phyloP scores from a whole-genome alignment of 108 stramenopile genomes.

The Parmales sp. region DNA sequence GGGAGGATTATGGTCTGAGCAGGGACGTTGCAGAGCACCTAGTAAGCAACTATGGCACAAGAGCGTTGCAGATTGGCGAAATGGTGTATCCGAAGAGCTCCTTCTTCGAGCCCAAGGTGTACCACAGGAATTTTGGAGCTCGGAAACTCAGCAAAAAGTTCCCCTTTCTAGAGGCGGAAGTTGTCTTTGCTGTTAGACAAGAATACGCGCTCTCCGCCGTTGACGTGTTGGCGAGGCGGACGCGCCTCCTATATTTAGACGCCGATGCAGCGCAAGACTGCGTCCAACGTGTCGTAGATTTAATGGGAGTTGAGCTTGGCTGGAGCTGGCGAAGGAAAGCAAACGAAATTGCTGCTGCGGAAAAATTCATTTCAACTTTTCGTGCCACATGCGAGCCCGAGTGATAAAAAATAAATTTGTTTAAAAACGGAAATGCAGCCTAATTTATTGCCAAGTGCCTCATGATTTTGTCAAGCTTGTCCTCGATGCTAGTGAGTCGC shows the following conservation, averaged over 20 bases:
- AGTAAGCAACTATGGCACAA: conserved; percentile 45
- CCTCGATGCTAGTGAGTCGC: conserved; percentile 24
- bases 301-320: conserved; percentile 38
- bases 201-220: conserved; percentile 44
- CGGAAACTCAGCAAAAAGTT: conserved; percentile 22
- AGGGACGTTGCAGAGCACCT: conserved; percentile 45
- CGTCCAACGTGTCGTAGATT: conserved; percentile 31
- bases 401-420: too few species aligned
- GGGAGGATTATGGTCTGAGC: conserved; percentile 35
- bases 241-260: conserved; percentile 45
- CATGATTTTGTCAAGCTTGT: conserved; percentile 37
- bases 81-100: conserved; percentile 9
- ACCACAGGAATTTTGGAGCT: background rate
- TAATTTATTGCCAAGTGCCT: conserved; percentile 16
- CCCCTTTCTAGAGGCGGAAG: conserved; percentile 52
- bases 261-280: conserved; percentile 27
- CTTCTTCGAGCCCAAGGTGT: background rate
- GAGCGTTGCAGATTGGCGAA: conserved; percentile 42
- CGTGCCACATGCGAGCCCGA: too few species aligned
- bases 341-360: too few species aligned
- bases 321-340: conserved; percentile 23
- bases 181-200: conserved; percentile 42
- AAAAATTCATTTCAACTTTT: too few species aligned
- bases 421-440: too few species aligned
- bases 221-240: conserved; percentile 47